Evolutionary conservation across 2,329 filamentous ascomycete genomes (phyloP).

Genomic region (Nakataea oryzae): DNA sequence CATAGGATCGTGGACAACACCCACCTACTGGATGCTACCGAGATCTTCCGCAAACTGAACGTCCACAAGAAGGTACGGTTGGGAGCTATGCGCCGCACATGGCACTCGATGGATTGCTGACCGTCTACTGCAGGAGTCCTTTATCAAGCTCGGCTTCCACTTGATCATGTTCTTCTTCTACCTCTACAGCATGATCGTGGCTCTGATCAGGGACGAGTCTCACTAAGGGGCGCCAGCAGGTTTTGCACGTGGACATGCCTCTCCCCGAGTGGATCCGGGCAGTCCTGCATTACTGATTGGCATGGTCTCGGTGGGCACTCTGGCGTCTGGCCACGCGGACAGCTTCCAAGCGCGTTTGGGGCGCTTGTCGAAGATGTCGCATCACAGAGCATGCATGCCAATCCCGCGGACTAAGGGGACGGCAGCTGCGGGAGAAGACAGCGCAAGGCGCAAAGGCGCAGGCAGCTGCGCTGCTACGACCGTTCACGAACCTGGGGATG

Average conservation of each 20-base stretch:
- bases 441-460: background rate
- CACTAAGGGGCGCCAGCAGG: slow-evolving; percentile 43
- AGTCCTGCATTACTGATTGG: background rate
- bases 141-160: slow-evolving; percentile 98
- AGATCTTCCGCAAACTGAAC: slow-evolving; percentile 98
- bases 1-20: slow-evolving; percentile 90
- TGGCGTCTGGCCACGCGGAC: background rate
- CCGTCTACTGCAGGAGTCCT: slow-evolving; percentile 64
- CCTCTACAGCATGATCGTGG: slow-evolving; percentile 97
- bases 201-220: slow-evolving; percentile 89
- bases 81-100: background rate
- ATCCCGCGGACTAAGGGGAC: background rate
- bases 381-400: background rate
- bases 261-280: no score
- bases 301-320: background rate
- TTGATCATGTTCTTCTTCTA: slow-evolving; percentile 99
- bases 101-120: slow-evolving; percentile 1
- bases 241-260: background rate
- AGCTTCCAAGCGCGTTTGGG: background rate
- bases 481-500: background rate
- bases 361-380: background rate
- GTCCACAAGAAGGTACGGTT: slow-evolving; percentile 86
- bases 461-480: background rate
- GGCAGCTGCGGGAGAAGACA: background rate
- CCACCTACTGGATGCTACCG: slow-evolving; percentile 91